These are phyloP conservation scores for Abortiporus biennis DNA, from an alignment of 1,284 basidiomycete genomes.

Conservation along the genomic window DNA sequence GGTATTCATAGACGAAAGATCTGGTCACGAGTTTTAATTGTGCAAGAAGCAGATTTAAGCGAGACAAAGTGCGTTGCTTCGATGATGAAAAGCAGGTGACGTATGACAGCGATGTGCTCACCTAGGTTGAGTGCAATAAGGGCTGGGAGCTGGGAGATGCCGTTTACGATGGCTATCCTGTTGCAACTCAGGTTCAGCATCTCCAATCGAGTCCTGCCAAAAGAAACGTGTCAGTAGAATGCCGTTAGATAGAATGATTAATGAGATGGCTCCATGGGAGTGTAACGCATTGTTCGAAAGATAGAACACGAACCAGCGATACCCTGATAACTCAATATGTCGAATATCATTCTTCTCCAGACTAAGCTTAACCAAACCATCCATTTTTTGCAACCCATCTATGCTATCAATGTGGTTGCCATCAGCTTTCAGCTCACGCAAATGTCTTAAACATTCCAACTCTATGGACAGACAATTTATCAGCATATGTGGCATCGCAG, in stretches of 20 bases:
- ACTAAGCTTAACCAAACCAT: slow-evolving; percentile 80
- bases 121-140: slow-evolving; percentile 77
- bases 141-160: slow-evolving; percentile 56
- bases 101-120: slow-evolving; percentile 45
- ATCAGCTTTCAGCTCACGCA: slow-evolving; percentile 88
- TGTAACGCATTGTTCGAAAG: slow-evolving; percentile 8
- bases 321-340: slow-evolving; percentile 54
- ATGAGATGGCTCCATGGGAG: slow-evolving; percentile 14
- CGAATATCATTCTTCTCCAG: slow-evolving; percentile 73
- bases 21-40: slow-evolving; percentile 5
- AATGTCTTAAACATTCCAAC: slow-evolving; percentile 76
- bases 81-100: no score
- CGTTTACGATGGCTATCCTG: slow-evolving; percentile 52
- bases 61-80: background rate
- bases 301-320: slow-evolving; percentile 59
- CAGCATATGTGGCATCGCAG: background rate
- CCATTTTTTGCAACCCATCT: slow-evolving; percentile 77
- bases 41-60: background rate
- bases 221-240: slow-evolving; percentile 16
- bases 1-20: background rate
- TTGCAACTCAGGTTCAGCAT: slow-evolving; percentile 83
- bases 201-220: slow-evolving; percentile 70
- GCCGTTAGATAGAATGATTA: slow-evolving; percentile 17
- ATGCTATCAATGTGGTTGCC: slow-evolving; percentile 73
- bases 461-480: slow-evolving; percentile 39